Percentiles rank a stretch among this genome's conserved stretches.
phyloP scores from a whole-genome alignment of 2,329 filamentous ascomycete species.

The Zarea fungicola region DNA sequence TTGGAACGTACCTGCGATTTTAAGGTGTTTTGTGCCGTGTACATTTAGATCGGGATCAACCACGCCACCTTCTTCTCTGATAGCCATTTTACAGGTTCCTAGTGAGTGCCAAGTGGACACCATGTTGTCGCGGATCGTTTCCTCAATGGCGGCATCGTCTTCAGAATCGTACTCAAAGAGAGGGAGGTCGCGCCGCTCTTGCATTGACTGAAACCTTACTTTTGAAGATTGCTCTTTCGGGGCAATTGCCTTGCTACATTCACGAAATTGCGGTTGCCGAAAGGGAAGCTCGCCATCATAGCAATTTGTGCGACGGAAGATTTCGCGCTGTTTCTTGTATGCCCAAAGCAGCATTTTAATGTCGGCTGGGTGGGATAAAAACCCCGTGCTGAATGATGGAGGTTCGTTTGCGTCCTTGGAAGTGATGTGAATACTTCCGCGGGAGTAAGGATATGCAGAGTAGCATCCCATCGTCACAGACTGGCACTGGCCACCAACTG shows the following conservation, averaged over 20 bases:
- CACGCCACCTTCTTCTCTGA: constrained; percentile 32
- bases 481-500: constrained; percentile 32
- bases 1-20: no score
- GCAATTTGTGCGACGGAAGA: constrained; percentile 48
- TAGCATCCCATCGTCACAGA: constrained; percentile 48
- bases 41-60: constrained; percentile 37
- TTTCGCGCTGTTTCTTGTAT: constrained; percentile 58
- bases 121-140: constrained; percentile 33
- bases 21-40: constrained; percentile 34
- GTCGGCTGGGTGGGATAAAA: constrained; percentile 43
- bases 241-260: constrained; percentile 31
- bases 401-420: constrained; percentile 29
- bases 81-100: constrained; percentile 39
- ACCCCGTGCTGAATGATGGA: constrained; percentile 46
- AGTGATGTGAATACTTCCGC: constrained; percentile 53
- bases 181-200: constrained; percentile 23
- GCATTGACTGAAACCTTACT: constrained; percentile 31
- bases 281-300: constrained; percentile 41
- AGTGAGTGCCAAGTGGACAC: constrained; percentile 37
- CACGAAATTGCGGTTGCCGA: constrained; percentile 38
- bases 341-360: constrained; percentile 55
- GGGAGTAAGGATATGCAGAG: constrained; percentile 55
- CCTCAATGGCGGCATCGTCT: constrained; percentile 41
- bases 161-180: constrained; percentile 42
- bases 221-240: constrained; percentile 40